phyloP scores from a whole-genome alignment of 2,329 filamentous ascomycete species.

The Pezicula radicicola region DNA sequence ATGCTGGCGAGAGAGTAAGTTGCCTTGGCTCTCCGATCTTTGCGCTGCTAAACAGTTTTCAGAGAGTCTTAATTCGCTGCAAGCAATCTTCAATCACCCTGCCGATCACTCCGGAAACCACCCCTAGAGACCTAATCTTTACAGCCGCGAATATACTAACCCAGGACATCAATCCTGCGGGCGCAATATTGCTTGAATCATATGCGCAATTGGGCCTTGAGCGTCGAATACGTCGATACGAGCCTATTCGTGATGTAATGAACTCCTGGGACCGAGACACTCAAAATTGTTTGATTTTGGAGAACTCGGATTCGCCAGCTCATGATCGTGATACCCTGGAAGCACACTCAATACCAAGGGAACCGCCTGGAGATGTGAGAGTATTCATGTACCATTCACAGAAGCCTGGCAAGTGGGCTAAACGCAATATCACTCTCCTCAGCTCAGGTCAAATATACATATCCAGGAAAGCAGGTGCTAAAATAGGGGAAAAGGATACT shows the following conservation, averaged over 20 bases:
- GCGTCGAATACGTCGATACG: constrained; percentile 79
- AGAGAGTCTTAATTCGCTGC: constrained; percentile 72
- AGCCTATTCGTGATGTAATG: constrained; percentile 81
- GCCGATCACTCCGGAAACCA: constrained; percentile 73
- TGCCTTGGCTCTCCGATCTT: constrained; percentile 6
- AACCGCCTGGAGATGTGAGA: constrained; percentile 62
- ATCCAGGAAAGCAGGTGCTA: constrained; percentile 67
- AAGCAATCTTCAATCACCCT: constrained; percentile 66
- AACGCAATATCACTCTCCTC: constrained; percentile 73
- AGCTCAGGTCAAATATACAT: constrained; percentile 68
- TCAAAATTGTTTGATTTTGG: constrained; percentile 71
- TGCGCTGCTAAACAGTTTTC: constrained; percentile 24
- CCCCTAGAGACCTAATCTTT: constrained; percentile 67
- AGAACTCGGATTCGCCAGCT: constrained; percentile 54
- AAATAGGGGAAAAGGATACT: constrained; percentile 60
- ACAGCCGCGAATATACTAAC: constrained; percentile 62
- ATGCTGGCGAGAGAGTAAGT: constrained; percentile 73
- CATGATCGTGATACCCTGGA: constrained; percentile 59
- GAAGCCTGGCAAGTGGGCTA: constrained; percentile 82
- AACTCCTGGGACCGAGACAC: constrained; percentile 88
- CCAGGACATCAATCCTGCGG: constrained; percentile 60
- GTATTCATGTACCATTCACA: constrained; percentile 79
- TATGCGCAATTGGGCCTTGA: constrained; percentile 76
- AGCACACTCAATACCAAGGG: constrained; percentile 57
- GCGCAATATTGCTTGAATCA: constrained; percentile 72